Percentiles rank a stretch among this genome's conserved stretches.
Conservation (phyloP, 202 grass and related monocot genomes). For the Elaeis oleifera region DNA sequence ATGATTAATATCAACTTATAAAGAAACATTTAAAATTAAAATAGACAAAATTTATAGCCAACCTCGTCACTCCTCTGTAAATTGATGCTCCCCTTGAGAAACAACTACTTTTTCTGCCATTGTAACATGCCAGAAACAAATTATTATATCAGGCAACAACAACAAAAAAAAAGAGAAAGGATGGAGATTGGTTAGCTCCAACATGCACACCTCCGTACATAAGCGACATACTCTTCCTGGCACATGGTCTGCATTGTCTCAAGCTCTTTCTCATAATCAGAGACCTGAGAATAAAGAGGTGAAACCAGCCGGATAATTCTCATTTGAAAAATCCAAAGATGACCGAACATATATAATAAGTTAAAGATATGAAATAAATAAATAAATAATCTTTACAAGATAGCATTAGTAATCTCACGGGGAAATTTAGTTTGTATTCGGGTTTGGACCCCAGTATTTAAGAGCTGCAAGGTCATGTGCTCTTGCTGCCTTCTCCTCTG, state of each 20-base stretch:
- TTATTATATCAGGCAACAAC: neutral
- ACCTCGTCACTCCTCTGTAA: constrained; percentile 96
- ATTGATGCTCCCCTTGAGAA: constrained; percentile 94
- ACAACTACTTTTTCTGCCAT: constrained; percentile 83
- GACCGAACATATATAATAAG: neutral
- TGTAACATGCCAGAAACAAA: constrained; percentile 16
- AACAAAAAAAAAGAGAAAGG: too few species aligned
- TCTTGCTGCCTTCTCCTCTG: constrained; percentile 85
- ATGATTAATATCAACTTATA: neutral
- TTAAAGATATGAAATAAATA: constrained; percentile 2
- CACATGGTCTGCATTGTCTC: constrained; percentile 84
- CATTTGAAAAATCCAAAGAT: neutral
- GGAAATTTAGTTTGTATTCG: constrained; percentile 76
- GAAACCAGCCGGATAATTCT: neutral
- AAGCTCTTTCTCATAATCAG: constrained; percentile 78
- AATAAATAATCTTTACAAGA: neutral
- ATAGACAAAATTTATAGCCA: constrained; percentile 9
- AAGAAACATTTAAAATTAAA: neutral
- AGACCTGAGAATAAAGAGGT: constrained; percentile 30
- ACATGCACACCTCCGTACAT: constrained; percentile 64
- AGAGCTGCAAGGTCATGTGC: constrained; percentile 93
- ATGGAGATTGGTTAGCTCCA: too few species aligned
- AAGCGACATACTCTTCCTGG: constrained; percentile 86
- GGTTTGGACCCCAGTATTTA: constrained; percentile 71
- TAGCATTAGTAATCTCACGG: constrained; percentile 31